Base-by-base conservation (phyloP, 192 early-diverging fungal species). In the Rhizophagus sp. region DNA sequence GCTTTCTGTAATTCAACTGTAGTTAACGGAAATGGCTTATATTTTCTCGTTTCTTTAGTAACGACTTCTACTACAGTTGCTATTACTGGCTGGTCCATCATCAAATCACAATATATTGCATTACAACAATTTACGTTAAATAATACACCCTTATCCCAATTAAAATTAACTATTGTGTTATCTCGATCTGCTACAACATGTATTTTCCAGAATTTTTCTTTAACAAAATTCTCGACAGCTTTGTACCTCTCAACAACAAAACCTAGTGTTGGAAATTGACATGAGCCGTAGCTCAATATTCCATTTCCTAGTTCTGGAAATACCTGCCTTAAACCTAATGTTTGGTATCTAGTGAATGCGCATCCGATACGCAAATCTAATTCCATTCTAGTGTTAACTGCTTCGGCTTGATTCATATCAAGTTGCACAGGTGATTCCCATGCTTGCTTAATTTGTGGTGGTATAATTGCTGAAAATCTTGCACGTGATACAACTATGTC, bases 241-340 rank as follows among this genome's bases (percentile, higher is more conserved):
- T 89, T 80, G 79, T 90, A 98, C 75, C 93, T 91, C 72, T 97
- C 95, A 9, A 99, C 97, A 8, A 99, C 91, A 84, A 99, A 99
- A 0, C 97, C 98, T 15, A 99, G 78, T 0, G 97, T 98, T 3
- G 97, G 97, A 65, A 99, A 97, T 84, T 99, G 98, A 83, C 98
- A 99, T 13, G 94, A 89, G 8, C 95, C 97, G 86, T 94, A 98
- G 83, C 95, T 96, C 15, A 99, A 82, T 6, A 97, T 44, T 4
- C 89, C 88, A 3, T 90, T 87, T 19, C 88, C 63, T 0, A 93
- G 75, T 17, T 87, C 88, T 0, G 72, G 49, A 78, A 95, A 94
- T 30, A 87, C 73, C 19, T 76, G 64, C 72, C 85, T 85, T 27
- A 98, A 86, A 13, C 83, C 81, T 13, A 97, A 62, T 0, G 97